These are phyloP conservation scores for Hemisphaericaspora subhashii DNA, from an alignment of 1,139 yeast genomes.

Conservation along the genomic window DNA sequence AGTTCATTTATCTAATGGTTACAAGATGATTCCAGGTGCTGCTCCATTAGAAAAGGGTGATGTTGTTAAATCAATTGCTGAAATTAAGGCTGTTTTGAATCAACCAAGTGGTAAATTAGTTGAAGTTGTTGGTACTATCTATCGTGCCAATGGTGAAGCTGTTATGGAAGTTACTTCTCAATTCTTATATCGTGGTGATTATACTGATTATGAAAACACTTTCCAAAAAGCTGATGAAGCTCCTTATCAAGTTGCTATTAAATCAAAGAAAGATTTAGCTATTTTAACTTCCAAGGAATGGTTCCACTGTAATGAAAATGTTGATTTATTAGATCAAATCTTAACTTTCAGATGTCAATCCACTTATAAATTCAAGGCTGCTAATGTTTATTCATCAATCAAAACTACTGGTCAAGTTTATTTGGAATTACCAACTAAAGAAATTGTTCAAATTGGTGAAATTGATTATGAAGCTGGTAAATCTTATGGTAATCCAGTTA, in stretches of 20 bases:
- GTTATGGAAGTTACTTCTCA: constrained; percentile 94
- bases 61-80: constrained; percentile 77
- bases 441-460: constrained; percentile 81
- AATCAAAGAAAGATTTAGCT: constrained; percentile 85
- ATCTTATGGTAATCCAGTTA: constrained; percentile 96
- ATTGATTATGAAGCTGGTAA: constrained; percentile 89
- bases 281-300: constrained; percentile 94
- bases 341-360: constrained; percentile 91
- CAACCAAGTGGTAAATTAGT: constrained; percentile 94
- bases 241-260: constrained; percentile 76
- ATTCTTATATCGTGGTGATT: constrained; percentile 94
- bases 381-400: constrained; percentile 74
- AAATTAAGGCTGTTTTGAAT: constrained; percentile 83
- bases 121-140: constrained; percentile 88
- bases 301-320: constrained; percentile 79
- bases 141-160: constrained; percentile 64
- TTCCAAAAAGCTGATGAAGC: constrained; percentile 87
- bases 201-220: constrained; percentile 85
- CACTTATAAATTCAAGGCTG: constrained; percentile 76
- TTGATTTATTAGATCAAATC: constrained; percentile 74
- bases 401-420: constrained; percentile 81
- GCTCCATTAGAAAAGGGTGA: constrained; percentile 89
- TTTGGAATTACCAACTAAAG: constrained; percentile 91
- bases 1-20: constrained; percentile 94
- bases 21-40: constrained; percentile 91